phyloP scores from a whole-genome alignment of 2,329 filamentous ascomycete species.

The Pseudocercospora musae region DNA sequence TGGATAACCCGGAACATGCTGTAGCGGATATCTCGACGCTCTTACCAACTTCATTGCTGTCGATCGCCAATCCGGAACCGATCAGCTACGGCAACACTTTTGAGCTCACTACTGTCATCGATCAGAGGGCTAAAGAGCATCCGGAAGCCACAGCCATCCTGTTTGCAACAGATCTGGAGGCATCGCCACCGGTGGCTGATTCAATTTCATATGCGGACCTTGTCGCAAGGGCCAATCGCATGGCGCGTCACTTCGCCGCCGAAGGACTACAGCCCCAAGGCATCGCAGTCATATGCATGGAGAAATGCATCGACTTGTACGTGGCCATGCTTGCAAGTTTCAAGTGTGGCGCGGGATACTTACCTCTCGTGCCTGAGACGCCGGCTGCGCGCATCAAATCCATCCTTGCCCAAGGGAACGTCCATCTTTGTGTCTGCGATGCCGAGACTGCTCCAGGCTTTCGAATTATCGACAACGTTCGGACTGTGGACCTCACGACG shows the following conservation, averaged over 20 bases:
- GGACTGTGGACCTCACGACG: conserved; percentile 31
- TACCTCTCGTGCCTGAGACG: conserved; percentile 74
- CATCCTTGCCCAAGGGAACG: conserved; percentile 61
- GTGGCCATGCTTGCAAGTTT: conserved; percentile 68
- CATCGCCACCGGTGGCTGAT: conserved; percentile 37
- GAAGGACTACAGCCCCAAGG: conserved; percentile 51
- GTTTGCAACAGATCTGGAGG: conserved; percentile 55
- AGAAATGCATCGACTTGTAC: conserved; percentile 73
- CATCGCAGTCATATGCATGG: conserved; percentile 68
- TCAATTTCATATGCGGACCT: conserved; percentile 63
- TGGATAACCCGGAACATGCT: conserved; percentile 36
- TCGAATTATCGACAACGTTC: conserved; percentile 8
- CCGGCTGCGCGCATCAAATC: conserved; percentile 58
- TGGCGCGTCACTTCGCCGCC: conserved; percentile 57
- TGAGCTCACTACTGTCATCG: conserved; percentile 49
- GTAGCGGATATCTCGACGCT: conserved; percentile 34
- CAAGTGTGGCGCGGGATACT: conserved; percentile 73
- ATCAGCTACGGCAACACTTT: conserved; percentile 22
- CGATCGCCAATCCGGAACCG: conserved; percentile 43
- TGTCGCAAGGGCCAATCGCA: conserved; percentile 60
- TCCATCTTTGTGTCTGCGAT: conserved; percentile 48
- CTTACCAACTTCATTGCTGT: conserved; percentile 33
- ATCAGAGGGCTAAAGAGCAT: conserved; percentile 47
- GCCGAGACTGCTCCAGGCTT: conserved; percentile 11
- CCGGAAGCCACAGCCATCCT: conserved; percentile 61